Evolutionary conservation across 2,329 filamentous ascomycete species (phyloP), one percentile per base, ranked within the genome.

Genomic region (Ceratocystis cubensis): DNA sequence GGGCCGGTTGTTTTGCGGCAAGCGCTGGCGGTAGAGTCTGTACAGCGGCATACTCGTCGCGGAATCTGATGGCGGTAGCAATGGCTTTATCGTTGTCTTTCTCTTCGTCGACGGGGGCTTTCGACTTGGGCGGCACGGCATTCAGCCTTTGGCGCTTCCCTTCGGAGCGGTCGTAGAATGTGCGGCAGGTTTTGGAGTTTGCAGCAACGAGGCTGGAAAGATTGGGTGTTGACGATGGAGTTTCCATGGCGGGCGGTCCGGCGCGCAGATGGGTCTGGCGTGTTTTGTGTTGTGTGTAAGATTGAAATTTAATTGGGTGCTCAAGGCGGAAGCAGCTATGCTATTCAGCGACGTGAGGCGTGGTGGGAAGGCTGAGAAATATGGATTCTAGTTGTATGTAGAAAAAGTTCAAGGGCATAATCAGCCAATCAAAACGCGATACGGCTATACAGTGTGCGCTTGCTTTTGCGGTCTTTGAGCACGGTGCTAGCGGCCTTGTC

Each of bases 11-110:
- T 74, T 92, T 94, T 25, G 89, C 87, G 45, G 89, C 89, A 22
- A 96, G 81, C 1, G 84, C 84, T 25, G 87, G 84, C 5, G 92
- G 92, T 2, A 96, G 81, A 69, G 88, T 87, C 73, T 85, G 84
- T 25, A 94, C 87, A 72, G 86, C 80, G 71, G 86, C 83, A 75
- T 96, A 96, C 78, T 96, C 91, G 72, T 79, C 80, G 65, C 81
- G 80, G 73, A 89, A 84, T 61, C 87, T 83, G 65, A 72, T 73
- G 71, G 76, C 75, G 69, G 75, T 69, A 65, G 73, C 69, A 63
- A 73, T 70, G 61, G 76, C 75, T 22, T 48, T 63, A n/a, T 57
- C 50, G 59, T 28, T 44, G 13, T 10, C 45, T 17, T 46, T 25
- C 22, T 48, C 28, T 22, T 41, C 33, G 10, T 41, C 37, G 59